A percentile compares a stretch with the other conserved stretches of the same genome.
These are phyloP conservation scores for Neobulgaria alba DNA, from an alignment of 2,329 filamentous ascomycete species.

Conservation along the genomic window DNA sequence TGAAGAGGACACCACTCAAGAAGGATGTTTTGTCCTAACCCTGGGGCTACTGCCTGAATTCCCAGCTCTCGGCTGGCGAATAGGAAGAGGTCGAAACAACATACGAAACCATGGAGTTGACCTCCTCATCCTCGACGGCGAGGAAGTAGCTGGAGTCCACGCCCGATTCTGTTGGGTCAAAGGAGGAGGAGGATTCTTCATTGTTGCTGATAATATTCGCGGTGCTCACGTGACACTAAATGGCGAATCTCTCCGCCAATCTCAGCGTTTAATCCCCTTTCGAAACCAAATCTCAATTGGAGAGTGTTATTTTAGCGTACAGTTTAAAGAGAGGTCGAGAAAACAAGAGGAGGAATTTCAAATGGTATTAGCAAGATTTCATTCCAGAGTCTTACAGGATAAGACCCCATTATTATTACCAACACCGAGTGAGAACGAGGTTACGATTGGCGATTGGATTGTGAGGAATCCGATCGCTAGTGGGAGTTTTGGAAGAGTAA, in stretches of 20 bases:
- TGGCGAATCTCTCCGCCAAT: constrained; percentile 13
- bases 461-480: constrained; percentile 15
- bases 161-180: constrained; percentile 17
- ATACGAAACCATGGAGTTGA: constrained; percentile 14
- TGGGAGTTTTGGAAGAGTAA: constrained; percentile 15
- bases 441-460: constrained; percentile 16
- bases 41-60: constrained; percentile 12
- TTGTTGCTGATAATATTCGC: constrained; percentile 14
- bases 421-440: constrained; percentile 13
- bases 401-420: constrained; percentile 13
- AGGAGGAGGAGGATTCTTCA: constrained; percentile 17
- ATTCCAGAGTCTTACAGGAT: constrained; percentile 9
- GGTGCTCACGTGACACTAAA: constrained; percentile 11
- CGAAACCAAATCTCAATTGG: constrained; percentile 15
- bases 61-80: constrained; percentile 15
- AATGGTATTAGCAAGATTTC: constrained; percentile 12
- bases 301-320: constrained; percentile 15
- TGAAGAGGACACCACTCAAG: constrained; percentile 3
- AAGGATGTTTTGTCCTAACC: constrained; percentile 9
- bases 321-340: constrained; percentile 9
- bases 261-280: constrained; percentile 15
- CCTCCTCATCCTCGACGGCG: constrained; percentile 12
- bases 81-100: constrained; percentile 12
- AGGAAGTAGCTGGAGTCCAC: constrained; percentile 15
- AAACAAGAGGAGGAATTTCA: constrained; percentile 16